Percentiles rank a stretch among this genome's conserved stretches.
Evolutionary conservation across 1,284 basidiomycete species (phyloP).

Genomic region (Exobasidium cylindrosporum): DNA sequence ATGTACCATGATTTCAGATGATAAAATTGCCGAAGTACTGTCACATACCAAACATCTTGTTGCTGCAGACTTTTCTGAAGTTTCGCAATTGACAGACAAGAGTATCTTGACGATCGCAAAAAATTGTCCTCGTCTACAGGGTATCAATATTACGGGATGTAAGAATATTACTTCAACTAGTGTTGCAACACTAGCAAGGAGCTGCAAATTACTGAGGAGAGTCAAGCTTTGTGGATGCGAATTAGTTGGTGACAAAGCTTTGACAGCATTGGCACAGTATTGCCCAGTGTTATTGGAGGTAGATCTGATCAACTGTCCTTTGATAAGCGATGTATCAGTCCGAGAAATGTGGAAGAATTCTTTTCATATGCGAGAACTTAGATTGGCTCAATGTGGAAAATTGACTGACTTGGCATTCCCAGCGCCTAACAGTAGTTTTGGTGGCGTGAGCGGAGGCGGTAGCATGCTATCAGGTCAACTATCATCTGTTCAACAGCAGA

Average conservation of each 20-base stretch:
- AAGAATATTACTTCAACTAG: constrained; percentile 75
- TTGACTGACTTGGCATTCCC: constrained; percentile 87
- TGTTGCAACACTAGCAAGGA: constrained; percentile 72
- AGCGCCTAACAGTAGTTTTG: constrained; percentile 51
- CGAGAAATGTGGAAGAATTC: constrained; percentile 80
- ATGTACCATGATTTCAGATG: constrained; percentile 71
- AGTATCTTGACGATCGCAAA: constrained; percentile 38
- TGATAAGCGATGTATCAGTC: constrained; percentile 73
- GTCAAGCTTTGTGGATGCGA: constrained; percentile 50
- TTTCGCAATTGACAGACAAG: constrained; percentile 50
- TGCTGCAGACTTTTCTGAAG: constrained; percentile 76
- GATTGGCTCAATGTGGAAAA: constrained; percentile 73
- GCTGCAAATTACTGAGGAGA: constrained; percentile 72
- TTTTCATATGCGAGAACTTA: constrained; percentile 82
- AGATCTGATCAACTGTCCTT: constrained; percentile 80
- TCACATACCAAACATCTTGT: constrained; percentile 72
- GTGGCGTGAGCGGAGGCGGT: background rate
- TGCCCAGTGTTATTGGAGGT: constrained; percentile 90
- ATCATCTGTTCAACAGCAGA: background rate
- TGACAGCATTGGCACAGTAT: constrained; percentile 44
- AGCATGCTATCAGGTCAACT: background rate
- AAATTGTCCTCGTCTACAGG: constrained; percentile 76
- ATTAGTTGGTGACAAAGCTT: constrained; percentile 36
- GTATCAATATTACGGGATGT: constrained; percentile 86
- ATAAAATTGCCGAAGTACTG: constrained; percentile 69